A percentile compares a stretch with the other conserved stretches of the same genome.
Evolutionary conservation across 768 basidiomycete species (phyloP).

Genomic region (Asterophora lycoperdoides): DNA sequence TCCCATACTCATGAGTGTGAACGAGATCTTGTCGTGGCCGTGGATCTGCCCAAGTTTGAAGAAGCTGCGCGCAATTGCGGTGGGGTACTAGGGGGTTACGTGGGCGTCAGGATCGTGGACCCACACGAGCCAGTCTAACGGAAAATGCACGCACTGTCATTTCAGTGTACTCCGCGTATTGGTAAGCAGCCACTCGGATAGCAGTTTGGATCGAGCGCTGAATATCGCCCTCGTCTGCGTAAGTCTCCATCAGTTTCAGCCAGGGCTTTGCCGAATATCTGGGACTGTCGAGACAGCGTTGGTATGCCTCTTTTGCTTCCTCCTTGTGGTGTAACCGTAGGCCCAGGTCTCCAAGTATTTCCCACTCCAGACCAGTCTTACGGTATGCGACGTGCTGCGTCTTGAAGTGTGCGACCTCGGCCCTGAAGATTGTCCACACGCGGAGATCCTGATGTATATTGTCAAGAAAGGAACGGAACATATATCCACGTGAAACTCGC

Average conservation of each 20-base stretch:
- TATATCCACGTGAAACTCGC: constrained; percentile 37
- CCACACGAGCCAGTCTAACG: neutral
- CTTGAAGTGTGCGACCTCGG: constrained; percentile 98
- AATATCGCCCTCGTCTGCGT: constrained; percentile 95
- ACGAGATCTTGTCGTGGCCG: constrained; percentile 91
- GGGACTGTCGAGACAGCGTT: constrained; percentile 84
- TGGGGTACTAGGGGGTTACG: constrained; percentile 62
- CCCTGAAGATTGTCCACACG: constrained; percentile 98
- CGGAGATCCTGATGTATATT: constrained; percentile 70
- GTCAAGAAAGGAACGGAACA: constrained; percentile 7
- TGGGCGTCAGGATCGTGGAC: constrained; percentile 1
- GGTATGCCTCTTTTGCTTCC: constrained; percentile 97
- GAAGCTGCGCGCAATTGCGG: constrained; percentile 82
- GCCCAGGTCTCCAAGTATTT: constrained; percentile 94
- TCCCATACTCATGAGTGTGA: constrained; percentile 91
- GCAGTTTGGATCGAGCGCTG: constrained; percentile 87
- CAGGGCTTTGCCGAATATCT: constrained; percentile 91
- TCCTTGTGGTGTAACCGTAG: constrained; percentile 94
- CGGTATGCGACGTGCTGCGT: constrained; percentile 97
- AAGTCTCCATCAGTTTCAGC: constrained; percentile 91
- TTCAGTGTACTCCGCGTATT: constrained; percentile 85
- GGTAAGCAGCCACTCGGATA: constrained; percentile 90
- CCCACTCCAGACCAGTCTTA: constrained; percentile 97
- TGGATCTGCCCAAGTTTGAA: constrained; percentile 93
- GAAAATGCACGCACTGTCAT: constrained; percentile 59